A percentile compares a stretch with the other conserved stretches of the same genome.
These are phyloP conservation scores for Gynostemma pentaphyllum DNA, from an alignment of 306 rosid species.

Conservation along the genomic window DNA sequence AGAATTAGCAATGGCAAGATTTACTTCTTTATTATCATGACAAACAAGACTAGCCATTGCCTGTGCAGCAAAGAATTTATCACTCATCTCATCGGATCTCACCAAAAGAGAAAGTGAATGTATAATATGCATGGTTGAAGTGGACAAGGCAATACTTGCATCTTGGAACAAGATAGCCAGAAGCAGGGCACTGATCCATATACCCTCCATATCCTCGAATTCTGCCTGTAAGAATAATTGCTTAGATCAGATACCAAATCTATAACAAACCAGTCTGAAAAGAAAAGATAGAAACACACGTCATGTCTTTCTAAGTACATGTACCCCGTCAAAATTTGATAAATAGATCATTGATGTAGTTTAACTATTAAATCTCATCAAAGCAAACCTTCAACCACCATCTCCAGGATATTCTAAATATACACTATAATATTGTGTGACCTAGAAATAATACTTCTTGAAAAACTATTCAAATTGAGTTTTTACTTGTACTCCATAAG, in stretches of 20 bases:
- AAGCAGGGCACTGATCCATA: conserved; percentile 83
- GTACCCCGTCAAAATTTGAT: background rate
- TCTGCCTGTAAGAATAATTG: conserved; percentile 51
- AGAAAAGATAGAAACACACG: background rate
- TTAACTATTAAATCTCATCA: background rate
- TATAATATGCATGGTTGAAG: conserved; percentile 57
- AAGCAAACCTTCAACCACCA: background rate
- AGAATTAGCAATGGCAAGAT: conserved; percentile 81
- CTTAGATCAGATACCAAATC: conserved; percentile 23
- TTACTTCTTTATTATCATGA: conserved; percentile 61
- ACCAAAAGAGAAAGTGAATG: conserved; percentile 69
- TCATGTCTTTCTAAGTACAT: background rate
- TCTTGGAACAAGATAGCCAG: conserved; percentile 85
- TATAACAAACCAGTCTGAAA: background rate
- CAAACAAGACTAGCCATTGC: conserved; percentile 87
- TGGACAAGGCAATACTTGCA: conserved; percentile 38
- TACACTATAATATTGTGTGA: background rate
- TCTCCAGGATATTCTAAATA: background rate
- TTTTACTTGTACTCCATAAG: background rate
- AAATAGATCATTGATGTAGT: background rate
- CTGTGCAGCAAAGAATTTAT: conserved; percentile 90
- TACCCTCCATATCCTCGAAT: conserved; percentile 73
- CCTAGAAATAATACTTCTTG: background rate
- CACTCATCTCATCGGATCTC: conserved; percentile 74
- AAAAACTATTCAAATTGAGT: background rate